Evolutionary conservation across 2,329 filamentous ascomycete species (phyloP).

Genomic region (Diaporthe helianthi): DNA sequence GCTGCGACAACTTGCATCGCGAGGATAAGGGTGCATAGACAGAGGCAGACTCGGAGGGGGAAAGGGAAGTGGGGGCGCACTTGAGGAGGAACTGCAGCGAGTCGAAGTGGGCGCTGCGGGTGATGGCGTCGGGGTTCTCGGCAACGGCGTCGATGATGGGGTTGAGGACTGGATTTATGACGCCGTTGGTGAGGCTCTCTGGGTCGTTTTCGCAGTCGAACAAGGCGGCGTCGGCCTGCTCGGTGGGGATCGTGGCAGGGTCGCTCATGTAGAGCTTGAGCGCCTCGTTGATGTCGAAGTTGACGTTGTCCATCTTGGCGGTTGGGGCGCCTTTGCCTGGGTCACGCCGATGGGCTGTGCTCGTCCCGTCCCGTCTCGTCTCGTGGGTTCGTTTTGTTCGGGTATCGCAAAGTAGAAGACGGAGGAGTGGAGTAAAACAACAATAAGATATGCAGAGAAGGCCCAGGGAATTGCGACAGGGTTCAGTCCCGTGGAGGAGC

Average conservation of each 20-base stretch:
- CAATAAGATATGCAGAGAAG: neutral
- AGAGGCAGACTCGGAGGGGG: constrained; percentile 37
- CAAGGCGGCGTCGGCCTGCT: constrained; percentile 83
- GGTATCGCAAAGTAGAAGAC: constrained; percentile 27
- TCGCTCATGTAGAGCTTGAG: constrained; percentile 98
- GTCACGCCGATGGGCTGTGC: neutral
- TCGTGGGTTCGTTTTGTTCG: neutral
- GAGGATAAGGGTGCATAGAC: neutral
- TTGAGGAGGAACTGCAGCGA: constrained; percentile 96
- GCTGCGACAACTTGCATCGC: neutral
- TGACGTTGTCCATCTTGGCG: constrained; percentile 72
- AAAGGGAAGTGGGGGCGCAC: constrained; percentile 72
- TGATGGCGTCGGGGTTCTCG: constrained; percentile 88
- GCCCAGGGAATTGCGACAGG: neutral
- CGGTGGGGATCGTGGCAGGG: constrained; percentile 80
- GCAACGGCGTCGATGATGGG: constrained; percentile 92
- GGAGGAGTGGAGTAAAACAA: constrained; percentile 1
- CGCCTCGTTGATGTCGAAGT: constrained; percentile 95
- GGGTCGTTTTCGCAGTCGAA: constrained; percentile 93
- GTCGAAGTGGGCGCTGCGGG: constrained; percentile 81
- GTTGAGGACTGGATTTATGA: constrained; percentile 88
- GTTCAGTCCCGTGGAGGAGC: neutral
- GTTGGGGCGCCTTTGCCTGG: constrained; percentile 29
- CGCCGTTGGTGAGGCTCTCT: constrained; percentile 76
- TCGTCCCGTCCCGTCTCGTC: neutral